These are phyloP conservation scores for Podospora conica DNA, from an alignment of 495 filamentous ascomycete genomes.

Conservation along the genomic window DNA sequence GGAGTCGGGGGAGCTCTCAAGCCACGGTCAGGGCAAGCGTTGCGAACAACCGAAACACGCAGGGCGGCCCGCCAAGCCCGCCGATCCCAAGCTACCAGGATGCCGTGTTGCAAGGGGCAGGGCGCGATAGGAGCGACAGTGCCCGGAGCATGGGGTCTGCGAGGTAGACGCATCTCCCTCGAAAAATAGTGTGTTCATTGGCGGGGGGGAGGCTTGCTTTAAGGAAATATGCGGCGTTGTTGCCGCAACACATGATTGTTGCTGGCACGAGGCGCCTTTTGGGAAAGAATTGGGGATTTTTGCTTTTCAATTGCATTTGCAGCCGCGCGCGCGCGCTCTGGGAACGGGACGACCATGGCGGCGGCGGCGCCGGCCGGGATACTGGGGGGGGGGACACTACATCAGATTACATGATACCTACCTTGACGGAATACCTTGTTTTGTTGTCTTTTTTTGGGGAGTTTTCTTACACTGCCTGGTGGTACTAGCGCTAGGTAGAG, in stretches of 20 bases:
- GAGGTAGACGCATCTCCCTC: constrained; percentile 10
- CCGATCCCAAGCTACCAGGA: constrained; percentile 65
- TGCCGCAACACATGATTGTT: not conserved
- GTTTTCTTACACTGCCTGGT: not conserved
- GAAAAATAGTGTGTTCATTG: not conserved
- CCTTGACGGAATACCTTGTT: not conserved
- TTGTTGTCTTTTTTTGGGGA: not conserved
- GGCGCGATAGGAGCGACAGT: constrained; percentile 43
- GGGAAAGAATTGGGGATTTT: not conserved
- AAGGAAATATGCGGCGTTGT: not conserved
- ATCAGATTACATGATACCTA: constrained; percentile 5
- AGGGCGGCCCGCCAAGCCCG: constrained; percentile 31
- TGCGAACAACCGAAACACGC: constrained; percentile 5
- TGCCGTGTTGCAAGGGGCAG: constrained; percentile 48
- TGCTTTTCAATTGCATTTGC: not conserved
- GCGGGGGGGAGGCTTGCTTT: not conserved
- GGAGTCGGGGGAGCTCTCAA: constrained; percentile 38
- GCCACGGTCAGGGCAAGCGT: constrained; percentile 35
- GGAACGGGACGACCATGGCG: too few species aligned
- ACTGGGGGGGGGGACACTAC: not conserved
- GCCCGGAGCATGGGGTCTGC: constrained; percentile 16
- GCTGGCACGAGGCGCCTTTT: not conserved
- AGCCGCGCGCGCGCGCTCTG: not conserved
- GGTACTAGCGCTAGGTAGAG: not conserved
- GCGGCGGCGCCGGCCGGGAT: not conserved